phyloP scores from a whole-genome alignment of 2,329 filamentous ascomycete species.

The Colletotrichum horii region DNA sequence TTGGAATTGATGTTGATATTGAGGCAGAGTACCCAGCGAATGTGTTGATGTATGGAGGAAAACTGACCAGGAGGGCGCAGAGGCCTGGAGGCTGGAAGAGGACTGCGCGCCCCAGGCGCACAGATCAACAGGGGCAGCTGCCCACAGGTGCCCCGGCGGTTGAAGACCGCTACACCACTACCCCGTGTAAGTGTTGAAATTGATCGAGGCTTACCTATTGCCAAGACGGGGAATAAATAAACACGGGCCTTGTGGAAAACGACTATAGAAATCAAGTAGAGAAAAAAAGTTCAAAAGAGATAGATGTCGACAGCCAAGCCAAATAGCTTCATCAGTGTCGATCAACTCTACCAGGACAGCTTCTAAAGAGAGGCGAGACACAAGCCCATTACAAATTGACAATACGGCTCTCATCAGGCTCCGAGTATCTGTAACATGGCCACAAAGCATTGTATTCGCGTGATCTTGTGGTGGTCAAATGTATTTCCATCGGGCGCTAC shows the following conservation, averaged over 20 bases:
- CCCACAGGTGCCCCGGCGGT: accelerated
- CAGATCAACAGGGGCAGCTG: not conserved
- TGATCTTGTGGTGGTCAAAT: not conserved
- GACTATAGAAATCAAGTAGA: not conserved
- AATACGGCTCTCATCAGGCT: not conserved
- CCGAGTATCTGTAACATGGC: not conserved
- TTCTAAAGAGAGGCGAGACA: not conserved
- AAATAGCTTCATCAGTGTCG: not conserved
- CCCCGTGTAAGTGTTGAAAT: not conserved
- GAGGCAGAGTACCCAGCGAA: not conserved
- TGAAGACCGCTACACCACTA: not conserved
- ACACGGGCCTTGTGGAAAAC: not conserved
- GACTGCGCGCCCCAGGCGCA: not conserved
- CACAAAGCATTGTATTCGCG: not conserved
- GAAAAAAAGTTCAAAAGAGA: accelerated
- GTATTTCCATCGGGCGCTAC: accelerated
- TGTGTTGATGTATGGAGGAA: not conserved
- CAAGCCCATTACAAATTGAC: not conserved
- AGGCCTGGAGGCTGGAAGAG: not conserved
- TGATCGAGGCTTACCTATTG: not conserved
- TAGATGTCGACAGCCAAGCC: not conserved
- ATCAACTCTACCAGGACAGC: not conserved
- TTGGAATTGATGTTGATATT: not conserved
- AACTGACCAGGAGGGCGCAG: not conserved
- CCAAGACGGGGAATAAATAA: not conserved